Evolutionary conservation across 371 early-diverging fungal genomes (phyloP), one percentile per base, ranked within the genome.

Genomic region (Haplosporangium sp.): DNA sequence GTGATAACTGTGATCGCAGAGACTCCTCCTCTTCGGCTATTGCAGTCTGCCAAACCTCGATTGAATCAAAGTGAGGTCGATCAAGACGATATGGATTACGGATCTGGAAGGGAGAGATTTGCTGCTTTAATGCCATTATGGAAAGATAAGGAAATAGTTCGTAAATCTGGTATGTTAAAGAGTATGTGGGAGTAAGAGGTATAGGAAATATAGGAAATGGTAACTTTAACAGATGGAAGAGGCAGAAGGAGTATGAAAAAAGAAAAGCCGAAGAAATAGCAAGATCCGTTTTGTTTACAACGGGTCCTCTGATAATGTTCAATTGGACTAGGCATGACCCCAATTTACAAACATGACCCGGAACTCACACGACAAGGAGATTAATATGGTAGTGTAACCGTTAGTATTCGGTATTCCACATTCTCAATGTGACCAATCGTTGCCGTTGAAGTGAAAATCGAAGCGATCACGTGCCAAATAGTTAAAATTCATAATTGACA

Each of bases 81-180:
- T 81, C 81, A 39, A 81, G 52, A 15, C 81, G 75, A 52, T 81
- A 81, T 20, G 81, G 81, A 37, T 81, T 81, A 17, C 81, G 81
- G 45, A 74, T 64, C 69, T 71, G 81, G 27, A 81, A 81, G 3
- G 67, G 58, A 0, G 74, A 38, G 1, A 61, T 38, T 58, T 60
- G 75, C 34, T 63, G 69, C 42, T 68, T 74, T 59, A 62, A 35
- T 37, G 71, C 63, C 74, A 74, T 73, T 27, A 17, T 8, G 27
- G 48, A 52, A 35, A 4, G 17, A 35, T 2, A 37, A 15, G 35
- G 38, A 3, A 2, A 8, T 35, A 56, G 9, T 9, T 38, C n/a
- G 27, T 10, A 0, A 38, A 40, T 42, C 19, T 13, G 39, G 40
- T 27, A 27, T 27, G 27, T 27, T 27, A 27, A 45, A 58, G 27